Percentiles rank a stretch among this genome's conserved stretches.
phyloP scores from a whole-genome alignment of 2,329 filamentous ascomycete species.

The Curvularia lunata region DNA sequence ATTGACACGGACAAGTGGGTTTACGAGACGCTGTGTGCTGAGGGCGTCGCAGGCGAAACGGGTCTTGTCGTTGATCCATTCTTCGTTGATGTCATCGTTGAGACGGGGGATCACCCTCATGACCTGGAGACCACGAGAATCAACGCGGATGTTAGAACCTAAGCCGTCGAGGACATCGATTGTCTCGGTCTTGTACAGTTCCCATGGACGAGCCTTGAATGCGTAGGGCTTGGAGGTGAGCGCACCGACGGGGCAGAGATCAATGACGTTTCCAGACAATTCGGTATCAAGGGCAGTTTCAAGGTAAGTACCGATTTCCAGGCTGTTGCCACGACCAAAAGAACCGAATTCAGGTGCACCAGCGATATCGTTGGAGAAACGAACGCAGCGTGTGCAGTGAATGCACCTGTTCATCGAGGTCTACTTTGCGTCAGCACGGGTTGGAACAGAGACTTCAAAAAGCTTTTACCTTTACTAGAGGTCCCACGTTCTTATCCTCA shows the following conservation, averaged over 20 bases:
- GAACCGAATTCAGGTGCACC: constrained; percentile 95
- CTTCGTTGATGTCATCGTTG: constrained; percentile 98
- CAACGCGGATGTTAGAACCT: constrained; percentile 92
- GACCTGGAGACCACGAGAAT: constrained; percentile 91
- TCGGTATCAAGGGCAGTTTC: constrained; percentile 94
- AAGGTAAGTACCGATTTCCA: constrained; percentile 98
- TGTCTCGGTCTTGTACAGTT: constrained; percentile 93
- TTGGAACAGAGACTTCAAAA: background rate
- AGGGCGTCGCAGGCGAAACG: constrained; percentile 96
- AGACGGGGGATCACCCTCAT: constrained; percentile 92
- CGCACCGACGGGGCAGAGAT: constrained; percentile 96
- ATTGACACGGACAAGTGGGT: constrained; percentile 84
- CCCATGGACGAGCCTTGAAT: constrained; percentile 96
- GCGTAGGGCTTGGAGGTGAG: constrained; percentile 97
- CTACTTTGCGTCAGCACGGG: constrained; percentile 48
- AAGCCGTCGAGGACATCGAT: constrained; percentile 93
- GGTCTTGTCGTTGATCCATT: constrained; percentile 99
- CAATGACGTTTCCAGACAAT: constrained; percentile 95
- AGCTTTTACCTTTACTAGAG: constrained; percentile 75
- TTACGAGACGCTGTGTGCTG: constrained; percentile 93
- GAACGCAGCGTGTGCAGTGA: constrained; percentile 96
- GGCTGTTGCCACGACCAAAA: constrained; percentile 91
- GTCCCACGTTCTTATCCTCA: constrained; percentile 99
- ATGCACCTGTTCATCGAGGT: constrained; percentile 99
- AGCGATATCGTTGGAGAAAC: constrained; percentile 96